Base-by-base conservation (phyloP, 1,284 basidiomycete species). In the Malassezia globosa region DNA sequence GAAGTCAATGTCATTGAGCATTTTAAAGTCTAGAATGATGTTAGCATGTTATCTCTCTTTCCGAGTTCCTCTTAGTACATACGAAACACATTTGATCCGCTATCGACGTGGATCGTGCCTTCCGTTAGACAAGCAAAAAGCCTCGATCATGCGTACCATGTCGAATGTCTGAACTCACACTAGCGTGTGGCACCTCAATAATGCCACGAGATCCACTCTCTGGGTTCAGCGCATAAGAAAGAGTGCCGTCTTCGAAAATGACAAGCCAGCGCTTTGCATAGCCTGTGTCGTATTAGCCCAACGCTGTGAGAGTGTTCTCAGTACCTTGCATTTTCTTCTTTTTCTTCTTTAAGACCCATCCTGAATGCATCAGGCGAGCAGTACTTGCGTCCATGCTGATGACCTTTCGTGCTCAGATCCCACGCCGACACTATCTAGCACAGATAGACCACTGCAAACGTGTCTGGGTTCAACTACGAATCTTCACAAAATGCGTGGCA, bases 301-400 rank as follows among this genome's bases (percentile, higher is more conserved):
- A 10, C n/a, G n/a, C n/a, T 25, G 36, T 41, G 14, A 27, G 18
- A 34, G 10, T 7, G 11, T 16, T 19, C 14, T 10, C 4, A 29
- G 21, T 27, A 59, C 58, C 59, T 40, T 70, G 67, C 61, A 70
- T 69, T 54, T 66, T 70, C 57, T 70, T 70, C 42, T 66, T 58
- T 60, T 70, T 70, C 60, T 69, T 70, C 47, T 70, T 70, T 38
- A 70, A 55, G 19, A 70, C 66, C 66, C 66, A 70, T 50, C 67
- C 67, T 7, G 61, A 59, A 34, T 58, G 56, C 25, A 69, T 48
- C 26, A 67, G 51, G 13, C 61, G 24, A 1, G 31, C 38, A 1
- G 29, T 51, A 38, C 43, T 46, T 3, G 38, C 29, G 16, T 51
- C 42, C 48, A 50, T 50, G 41, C n/a, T 26, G 41, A n/a, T 10